Base-by-base conservation (phyloP, 768 basidiomycete species). In the Sistotremastrum suecicum region DNA sequence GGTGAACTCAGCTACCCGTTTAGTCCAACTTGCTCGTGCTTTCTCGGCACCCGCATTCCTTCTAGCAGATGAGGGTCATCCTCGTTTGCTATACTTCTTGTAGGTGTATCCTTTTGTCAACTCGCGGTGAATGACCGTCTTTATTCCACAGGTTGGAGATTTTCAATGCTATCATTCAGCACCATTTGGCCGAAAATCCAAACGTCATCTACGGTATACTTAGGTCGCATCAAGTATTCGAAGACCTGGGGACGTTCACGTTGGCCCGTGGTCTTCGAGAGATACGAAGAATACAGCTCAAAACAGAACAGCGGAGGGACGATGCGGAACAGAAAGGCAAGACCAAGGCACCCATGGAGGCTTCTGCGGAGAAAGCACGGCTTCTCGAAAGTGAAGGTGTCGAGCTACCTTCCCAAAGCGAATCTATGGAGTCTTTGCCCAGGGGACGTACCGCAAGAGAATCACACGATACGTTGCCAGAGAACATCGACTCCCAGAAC, bases 31-130 rank as follows among this genome's bases (percentile, higher is more conserved):
- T 5, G 89, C 95, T 63, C 80, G 75, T 31, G 88, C 94, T 0
- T 94, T 99, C 58, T 81, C 89, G 4, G 87, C 82, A 48, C 87
- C 95, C 0, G 65, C 78, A 2, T 97, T 97, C 61, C 65, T 98
- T 34, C 64, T 99, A 12, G 80, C 86, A 3, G 95, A 98, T 51
- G 95, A 97, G 62, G 89, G 92, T 5, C 90, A 97, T 57, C 95
- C 95, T 1, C 67, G 95, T 50, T 64, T 97, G 32, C 71, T 97
- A 33, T 98, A 86, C 63, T 95, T 89, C 60, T 81, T 91, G 87
- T 88, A 50, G 50, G 76, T 61, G 30, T 7, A 8, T 34, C 28
- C n/a, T 43, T 11, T 39, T 38, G 36, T 31, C 40, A 8, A 8
- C 33, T 41, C 30, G 51, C 7, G 9, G 50, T 10, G 29, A 35